phyloP scores from a whole-genome alignment of 164 flowering plant species.

The Stephania yunnanensis region DNA sequence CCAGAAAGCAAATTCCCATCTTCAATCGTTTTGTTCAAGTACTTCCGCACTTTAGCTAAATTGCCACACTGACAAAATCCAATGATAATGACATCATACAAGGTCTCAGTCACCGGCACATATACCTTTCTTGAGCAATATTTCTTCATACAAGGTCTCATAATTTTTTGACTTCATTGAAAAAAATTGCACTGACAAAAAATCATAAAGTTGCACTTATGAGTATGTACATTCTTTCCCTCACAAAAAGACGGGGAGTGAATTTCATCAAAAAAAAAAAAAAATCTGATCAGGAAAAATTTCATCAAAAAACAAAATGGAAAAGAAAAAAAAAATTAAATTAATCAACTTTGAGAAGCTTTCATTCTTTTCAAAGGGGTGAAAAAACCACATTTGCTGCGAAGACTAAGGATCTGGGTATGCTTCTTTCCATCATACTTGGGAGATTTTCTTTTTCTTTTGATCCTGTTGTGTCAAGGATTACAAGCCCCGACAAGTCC shows the following conservation, averaged over 20 bases:
- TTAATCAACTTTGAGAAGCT: not conserved
- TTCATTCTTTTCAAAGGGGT: not conserved
- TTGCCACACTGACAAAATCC: conserved; percentile 19
- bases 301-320: too few relatives aligned
- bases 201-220: too few relatives aligned
- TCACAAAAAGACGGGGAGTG: not conserved
- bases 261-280: not conserved
- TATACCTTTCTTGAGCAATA: conserved; percentile 15
- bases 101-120: conserved; percentile 13
- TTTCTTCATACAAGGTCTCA: conserved; percentile 22
- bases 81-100: conserved; percentile 24
- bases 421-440: too few relatives aligned
- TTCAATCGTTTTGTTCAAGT: conserved; percentile 30
- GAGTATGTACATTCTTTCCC: too few relatives aligned
- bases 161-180: not conserved
- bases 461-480: too few relatives aligned
- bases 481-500: too few relatives aligned
- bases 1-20: conserved; percentile 19
- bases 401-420: too few relatives aligned
- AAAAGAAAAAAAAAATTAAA: too few relatives aligned
- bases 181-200: too few relatives aligned
- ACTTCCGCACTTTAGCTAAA: conserved; percentile 24
- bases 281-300: too few relatives aligned
- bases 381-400: not conserved
- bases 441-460: too few relatives aligned